Conservation (phyloP, 2,329 filamentous ascomycete species). For the Monilinia vaccinii-corymbosi region DNA sequence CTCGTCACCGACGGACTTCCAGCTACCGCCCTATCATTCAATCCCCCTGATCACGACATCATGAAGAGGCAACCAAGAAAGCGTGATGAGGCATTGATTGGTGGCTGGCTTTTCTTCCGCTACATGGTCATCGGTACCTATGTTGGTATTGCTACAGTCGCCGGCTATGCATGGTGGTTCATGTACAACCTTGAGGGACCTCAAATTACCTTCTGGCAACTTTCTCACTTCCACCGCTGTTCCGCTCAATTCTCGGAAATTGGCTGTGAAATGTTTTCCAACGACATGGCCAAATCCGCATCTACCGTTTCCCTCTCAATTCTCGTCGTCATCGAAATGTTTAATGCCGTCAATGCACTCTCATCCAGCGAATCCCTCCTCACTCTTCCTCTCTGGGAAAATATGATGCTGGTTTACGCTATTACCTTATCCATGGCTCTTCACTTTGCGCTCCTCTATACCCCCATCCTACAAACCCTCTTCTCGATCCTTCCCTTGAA, state of each 20-base stretch:
- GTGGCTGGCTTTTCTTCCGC: conserved; percentile 94
- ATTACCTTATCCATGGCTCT: conserved; percentile 88
- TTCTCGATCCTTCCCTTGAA: conserved; percentile 89
- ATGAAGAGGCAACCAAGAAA: conserved; percentile 90
- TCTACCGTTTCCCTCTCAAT: conserved; percentile 89
- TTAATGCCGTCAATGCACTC: conserved; percentile 97
- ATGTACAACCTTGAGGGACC: conserved; percentile 89
- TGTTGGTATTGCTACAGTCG: conserved; percentile 88
- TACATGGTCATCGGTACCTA: conserved; percentile 96
- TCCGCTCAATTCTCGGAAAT: conserved; percentile 76
- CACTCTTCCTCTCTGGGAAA: conserved; percentile 92
- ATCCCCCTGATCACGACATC: conserved; percentile 95
- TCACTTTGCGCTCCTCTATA: conserved; percentile 90
- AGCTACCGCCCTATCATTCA: conserved; percentile 93
- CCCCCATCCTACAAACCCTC: conserved; percentile 74
- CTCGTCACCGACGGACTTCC: conserved; percentile 95
- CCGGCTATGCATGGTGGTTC: conserved; percentile 99
- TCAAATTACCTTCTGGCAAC: conserved; percentile 81
- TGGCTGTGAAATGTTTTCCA: conserved; percentile 83
- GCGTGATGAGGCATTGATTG: conserved; percentile 85
- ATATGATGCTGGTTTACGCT: conserved; percentile 96
- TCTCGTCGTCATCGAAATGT: conserved; percentile 97
- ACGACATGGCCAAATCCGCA: conserved; percentile 78
- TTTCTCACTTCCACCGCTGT: conserved; percentile 92
- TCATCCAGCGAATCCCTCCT: conserved; percentile 91